Percentiles rank a stretch among this genome's conserved stretches.
Conservation (phyloP, 306 rosid genomes). For the Vigna unguiculata region DNA sequence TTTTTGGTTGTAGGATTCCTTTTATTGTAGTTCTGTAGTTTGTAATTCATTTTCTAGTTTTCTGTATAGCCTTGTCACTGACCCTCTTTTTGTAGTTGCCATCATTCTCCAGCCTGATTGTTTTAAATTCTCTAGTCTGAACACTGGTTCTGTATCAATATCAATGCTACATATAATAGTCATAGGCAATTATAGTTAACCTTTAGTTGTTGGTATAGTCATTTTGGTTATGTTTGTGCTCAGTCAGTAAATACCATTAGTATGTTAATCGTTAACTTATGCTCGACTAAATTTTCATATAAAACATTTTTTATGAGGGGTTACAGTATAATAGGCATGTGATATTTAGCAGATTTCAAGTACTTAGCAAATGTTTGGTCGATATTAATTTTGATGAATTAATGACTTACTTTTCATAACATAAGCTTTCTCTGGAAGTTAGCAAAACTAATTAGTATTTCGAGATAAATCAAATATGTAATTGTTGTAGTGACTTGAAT, state of each 20-base stretch:
- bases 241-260: not conserved
- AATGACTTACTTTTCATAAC: not conserved
- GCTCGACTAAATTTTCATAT: constrained; percentile 5
- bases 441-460: not conserved
- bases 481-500: not conserved
- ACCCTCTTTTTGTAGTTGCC: constrained; percentile 48
- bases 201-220: constrained; percentile 30
- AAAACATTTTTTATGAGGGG: constrained; percentile 24
- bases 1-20: constrained; percentile 47
- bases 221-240: constrained; percentile 18
- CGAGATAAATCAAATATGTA: not conserved
- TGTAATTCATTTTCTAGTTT: constrained; percentile 44
- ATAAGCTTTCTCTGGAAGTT: not conserved
- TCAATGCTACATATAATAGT: constrained; percentile 49
- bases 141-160: constrained; percentile 40
- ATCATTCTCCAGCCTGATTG: constrained; percentile 48
- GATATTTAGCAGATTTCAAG: not conserved
- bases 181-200: constrained; percentile 31
- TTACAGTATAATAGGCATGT: not conserved
- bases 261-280: not conserved
- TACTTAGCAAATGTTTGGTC: not conserved
- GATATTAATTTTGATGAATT: not conserved
- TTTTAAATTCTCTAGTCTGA: constrained; percentile 42
- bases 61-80: constrained; percentile 55
- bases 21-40: constrained; percentile 44